Conservation (phyloP, 2,329 filamentous ascomycete genomes). For the Apiospora rasikravindrae region DNA sequence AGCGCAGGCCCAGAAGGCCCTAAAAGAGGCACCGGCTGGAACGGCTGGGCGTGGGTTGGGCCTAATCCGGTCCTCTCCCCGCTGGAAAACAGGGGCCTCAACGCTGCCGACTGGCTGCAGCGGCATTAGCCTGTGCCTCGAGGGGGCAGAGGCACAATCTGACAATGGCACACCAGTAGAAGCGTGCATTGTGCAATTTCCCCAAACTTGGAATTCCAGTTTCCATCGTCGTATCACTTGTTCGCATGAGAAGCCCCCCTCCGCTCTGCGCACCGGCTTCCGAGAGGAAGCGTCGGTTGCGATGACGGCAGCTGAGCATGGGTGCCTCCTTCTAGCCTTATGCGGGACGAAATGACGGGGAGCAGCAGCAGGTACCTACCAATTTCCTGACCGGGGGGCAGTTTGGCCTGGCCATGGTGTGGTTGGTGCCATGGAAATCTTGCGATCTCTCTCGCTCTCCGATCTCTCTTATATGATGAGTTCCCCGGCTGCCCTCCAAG, state of each 20-base stretch:
- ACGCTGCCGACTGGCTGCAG: constrained; percentile 27
- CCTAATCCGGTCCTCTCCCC: constrained; percentile 25
- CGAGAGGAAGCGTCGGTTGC: constrained; percentile 13
- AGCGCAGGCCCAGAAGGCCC: background rate
- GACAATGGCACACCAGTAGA: background rate
- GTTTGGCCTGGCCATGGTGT: constrained; percentile 3
- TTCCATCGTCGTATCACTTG: constrained; percentile 24
- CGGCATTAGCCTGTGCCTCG: constrained; percentile 13
- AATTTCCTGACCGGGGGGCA: constrained; percentile 7
- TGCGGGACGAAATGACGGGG: constrained; percentile 30
- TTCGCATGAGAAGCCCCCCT: constrained; percentile 25
- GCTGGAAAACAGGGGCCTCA: constrained; percentile 19
- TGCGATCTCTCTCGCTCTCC: constrained; percentile 15
- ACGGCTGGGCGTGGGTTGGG: constrained; percentile 13
- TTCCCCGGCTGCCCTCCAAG: constrained; percentile 19
- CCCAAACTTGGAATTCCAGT: constrained; percentile 30
- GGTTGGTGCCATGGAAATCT: constrained; percentile 16
- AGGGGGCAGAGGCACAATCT: background rate
- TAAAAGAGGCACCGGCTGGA: background rate
- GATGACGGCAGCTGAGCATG: constrained; percentile 15
- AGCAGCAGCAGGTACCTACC: constrained; percentile 22
- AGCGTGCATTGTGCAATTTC: constrained; percentile 34
- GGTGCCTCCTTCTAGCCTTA: constrained; percentile 23
- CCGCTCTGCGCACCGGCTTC: constrained; percentile 5
- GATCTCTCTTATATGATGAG: constrained; percentile 30